phyloP scores from a whole-genome alignment of 371 early-diverging fungal genomes.

The Dinochytrium kinnereticum region DNA sequence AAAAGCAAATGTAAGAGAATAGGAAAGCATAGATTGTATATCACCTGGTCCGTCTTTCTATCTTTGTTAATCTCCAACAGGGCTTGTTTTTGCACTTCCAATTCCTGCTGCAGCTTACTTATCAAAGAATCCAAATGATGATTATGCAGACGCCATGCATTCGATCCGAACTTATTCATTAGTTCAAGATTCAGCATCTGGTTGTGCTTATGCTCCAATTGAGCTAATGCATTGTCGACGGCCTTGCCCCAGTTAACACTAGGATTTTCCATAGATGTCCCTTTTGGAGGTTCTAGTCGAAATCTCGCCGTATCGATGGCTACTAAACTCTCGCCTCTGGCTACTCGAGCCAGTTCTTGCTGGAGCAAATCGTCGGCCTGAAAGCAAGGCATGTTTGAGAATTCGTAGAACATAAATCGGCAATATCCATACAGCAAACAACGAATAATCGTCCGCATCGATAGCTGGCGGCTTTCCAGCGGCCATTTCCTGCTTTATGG shows the following conservation, averaged over 20 bases:
- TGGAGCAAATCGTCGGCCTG: not conserved
- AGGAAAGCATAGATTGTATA: too few relatives aligned
- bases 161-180: conserved; percentile 79
- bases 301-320: conserved; percentile 44
- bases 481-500: conserved; percentile 12
- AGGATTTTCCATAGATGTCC: conserved; percentile 43
- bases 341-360: not conserved
- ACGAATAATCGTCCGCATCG: not conserved
- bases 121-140: conserved; percentile 72
- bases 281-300: conserved; percentile 52
- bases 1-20: too few relatives aligned
- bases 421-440: not conserved
- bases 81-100: conserved; percentile 56
- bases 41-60: conserved; percentile 74
- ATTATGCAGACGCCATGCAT: conserved; percentile 84
- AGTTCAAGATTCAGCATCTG: conserved; percentile 84
- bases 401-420: not conserved
- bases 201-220: conserved; percentile 81
- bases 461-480: not conserved
- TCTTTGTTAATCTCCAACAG: conserved; percentile 69
- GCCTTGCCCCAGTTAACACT: conserved; percentile 62
- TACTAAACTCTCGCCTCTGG: not conserved
- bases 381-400: not conserved
- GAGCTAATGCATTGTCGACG: conserved; percentile 80
- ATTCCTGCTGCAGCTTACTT: conserved; percentile 51